Evolutionary conservation across 2,329 filamentous ascomycete species (phyloP), one percentile per base, ranked within the genome.

Genomic region (Pestalotiopsis sp.): DNA sequence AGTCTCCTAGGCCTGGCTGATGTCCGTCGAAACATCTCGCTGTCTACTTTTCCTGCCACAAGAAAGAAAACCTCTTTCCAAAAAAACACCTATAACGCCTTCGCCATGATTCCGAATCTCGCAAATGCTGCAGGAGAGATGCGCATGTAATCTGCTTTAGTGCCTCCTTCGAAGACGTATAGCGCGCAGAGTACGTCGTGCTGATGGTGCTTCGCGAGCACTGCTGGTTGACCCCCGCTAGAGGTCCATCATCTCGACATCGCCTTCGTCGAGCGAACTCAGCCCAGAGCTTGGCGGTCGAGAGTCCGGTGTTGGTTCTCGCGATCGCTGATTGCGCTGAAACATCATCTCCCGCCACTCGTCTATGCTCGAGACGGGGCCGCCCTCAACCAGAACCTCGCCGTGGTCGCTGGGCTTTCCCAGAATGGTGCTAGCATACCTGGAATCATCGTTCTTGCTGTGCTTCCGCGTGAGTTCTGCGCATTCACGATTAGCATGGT

Each of bases 381-480:
- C 93, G 58, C 95, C 95, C 78, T 97, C 94, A 65, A 97, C 91
- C 65, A 91, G 84, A 36, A 97, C 83, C 7, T 91, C 88, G 75
- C 89, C 89, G 68, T 91, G 87, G 73, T 97, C 93, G 63, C 87
- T 87, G 59, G 86, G 84, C 72, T 91, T 91, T 4, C 95, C 95
- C 12, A 98, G 84, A 0, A 96, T 87, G 0, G 95, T 97, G 38
- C 93, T 94, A 73, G 92, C 89, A 79, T 94, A 97, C 75, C 95
- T 91, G 11, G 91, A 91, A 76, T 97, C 94, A 71, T 92, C 93
- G 0, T 92, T 93, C 75, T 96, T 97, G 82, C 91, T 94, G 79
- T 97, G 93, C 77, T 97, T 97, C 82, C 95, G 96, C 81, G 97
- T 98, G 57, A 98, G 83, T 4, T 90, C 92, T 93, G 72, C 17